Conservation (phyloP, 371 early-diverging fungal species). For the Umbelopsis sp. region DNA sequence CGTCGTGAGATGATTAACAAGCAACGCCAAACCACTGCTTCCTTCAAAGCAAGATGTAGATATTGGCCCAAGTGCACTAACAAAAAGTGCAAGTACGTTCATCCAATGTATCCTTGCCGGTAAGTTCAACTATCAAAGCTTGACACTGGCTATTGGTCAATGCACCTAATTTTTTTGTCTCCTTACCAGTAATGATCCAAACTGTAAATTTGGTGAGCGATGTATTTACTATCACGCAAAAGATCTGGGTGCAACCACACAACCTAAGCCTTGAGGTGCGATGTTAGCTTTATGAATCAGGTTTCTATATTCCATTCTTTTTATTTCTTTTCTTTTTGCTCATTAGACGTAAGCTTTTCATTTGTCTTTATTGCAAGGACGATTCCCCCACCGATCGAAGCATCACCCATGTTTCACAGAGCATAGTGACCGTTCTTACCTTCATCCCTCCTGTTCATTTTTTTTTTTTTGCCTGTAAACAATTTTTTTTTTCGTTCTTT, state of each 20-base stretch:
- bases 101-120: slow-evolving; percentile 17
- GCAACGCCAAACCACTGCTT: slow-evolving; percentile 7
- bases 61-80: slow-evolving; percentile 18
- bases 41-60: slow-evolving; percentile 5
- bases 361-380: slow-evolving; percentile 5
- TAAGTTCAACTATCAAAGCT: background rate
- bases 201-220: slow-evolving; percentile 15
- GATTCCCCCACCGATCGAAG: background rate
- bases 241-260: slow-evolving; percentile 6
- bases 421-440: background rate
- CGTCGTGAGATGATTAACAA: slow-evolving; percentile 7
- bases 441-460: background rate
- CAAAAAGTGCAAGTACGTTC: slow-evolving; percentile 18
- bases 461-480: slow-evolving; percentile 17
- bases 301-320: background rate
- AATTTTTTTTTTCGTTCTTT: slow-evolving; percentile 1
- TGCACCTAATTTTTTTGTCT: background rate
- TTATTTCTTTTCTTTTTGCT: background rate
- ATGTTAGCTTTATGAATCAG: background rate
- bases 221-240: slow-evolving; percentile 16
- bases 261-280: background rate
- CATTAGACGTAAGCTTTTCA: slow-evolving; percentile 6
- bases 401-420: background rate
- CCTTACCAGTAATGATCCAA: slow-evolving; percentile 1
- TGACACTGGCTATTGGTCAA: background rate